These are phyloP conservation scores for Eucalyptus albens DNA, from an alignment of 345 rosid genomes.

Conservation along the genomic window DNA sequence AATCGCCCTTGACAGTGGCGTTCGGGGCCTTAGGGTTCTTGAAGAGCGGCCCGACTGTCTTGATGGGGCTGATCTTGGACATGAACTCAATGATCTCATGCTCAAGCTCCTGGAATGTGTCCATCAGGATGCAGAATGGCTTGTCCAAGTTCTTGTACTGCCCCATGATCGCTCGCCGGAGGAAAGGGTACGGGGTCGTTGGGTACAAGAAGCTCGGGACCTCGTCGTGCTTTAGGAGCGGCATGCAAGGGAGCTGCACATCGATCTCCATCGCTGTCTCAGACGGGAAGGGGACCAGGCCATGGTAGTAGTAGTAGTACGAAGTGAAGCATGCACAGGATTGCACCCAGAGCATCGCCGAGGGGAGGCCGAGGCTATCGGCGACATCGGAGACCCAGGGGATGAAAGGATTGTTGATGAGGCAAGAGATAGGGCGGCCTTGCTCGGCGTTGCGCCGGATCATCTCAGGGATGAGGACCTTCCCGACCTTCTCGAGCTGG, in stretches of 20 bases:
- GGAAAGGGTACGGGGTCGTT: slow-evolving; percentile 14
- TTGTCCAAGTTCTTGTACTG: slow-evolving; percentile 50
- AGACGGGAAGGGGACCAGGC: slow-evolving; percentile 39
- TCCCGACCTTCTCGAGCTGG: slow-evolving; percentile 45
- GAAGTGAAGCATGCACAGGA: slow-evolving; percentile 61
- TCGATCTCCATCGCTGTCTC: slow-evolving; percentile 37
- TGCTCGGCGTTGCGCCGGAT: slow-evolving; percentile 28
- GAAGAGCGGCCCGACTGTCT: slow-evolving; percentile 44
- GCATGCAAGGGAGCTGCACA: slow-evolving; percentile 62
- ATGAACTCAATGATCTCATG: slow-evolving; percentile 42
- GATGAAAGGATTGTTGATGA: slow-evolving; percentile 73
- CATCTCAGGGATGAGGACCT: slow-evolving; percentile 32
- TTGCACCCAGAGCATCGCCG: slow-evolving; percentile 86
- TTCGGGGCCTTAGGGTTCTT: slow-evolving; percentile 24
- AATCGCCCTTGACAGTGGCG: slow-evolving; percentile 25
- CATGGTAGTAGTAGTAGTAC: slow-evolving; percentile 51
- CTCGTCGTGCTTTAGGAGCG: slow-evolving; percentile 62
- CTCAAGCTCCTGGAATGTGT: slow-evolving; percentile 62
- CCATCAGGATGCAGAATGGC: slow-evolving; percentile 59
- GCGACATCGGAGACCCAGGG: slow-evolving; percentile 88
- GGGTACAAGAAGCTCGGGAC: slow-evolving; percentile 70
- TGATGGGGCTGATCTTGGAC: slow-evolving; percentile 37
- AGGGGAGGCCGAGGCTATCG: slow-evolving; percentile 49
- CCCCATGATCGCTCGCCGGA: slow-evolving; percentile 32
- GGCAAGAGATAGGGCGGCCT: slow-evolving; percentile 63